Conservation (phyloP, 2,329 filamentous ascomycete genomes). For the Neurospora sp. region DNA sequence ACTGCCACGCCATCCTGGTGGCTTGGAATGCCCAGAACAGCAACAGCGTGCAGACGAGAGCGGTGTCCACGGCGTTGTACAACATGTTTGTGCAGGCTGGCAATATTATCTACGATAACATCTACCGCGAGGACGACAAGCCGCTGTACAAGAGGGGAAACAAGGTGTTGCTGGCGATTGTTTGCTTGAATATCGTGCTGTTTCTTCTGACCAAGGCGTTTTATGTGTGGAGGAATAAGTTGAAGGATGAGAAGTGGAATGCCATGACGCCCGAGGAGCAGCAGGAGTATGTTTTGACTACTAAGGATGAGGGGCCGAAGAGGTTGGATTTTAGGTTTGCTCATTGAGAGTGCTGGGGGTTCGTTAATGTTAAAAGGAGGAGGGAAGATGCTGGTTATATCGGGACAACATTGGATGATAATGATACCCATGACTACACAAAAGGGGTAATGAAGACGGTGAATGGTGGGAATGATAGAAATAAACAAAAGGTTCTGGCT, state of each 20-base stretch:
- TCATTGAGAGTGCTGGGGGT: constrained; percentile 18
- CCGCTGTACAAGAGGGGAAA: constrained; percentile 42
- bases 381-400: not conserved
- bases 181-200: constrained; percentile 35
- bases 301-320: constrained; percentile 42
- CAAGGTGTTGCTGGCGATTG: constrained; percentile 37
- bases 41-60: constrained; percentile 37
- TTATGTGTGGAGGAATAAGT: constrained; percentile 37
- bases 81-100: constrained; percentile 38
- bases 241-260: constrained; percentile 33
- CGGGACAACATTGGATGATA: not conserved
- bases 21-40: constrained; percentile 37
- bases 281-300: constrained; percentile 36
- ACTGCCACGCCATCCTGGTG: constrained; percentile 37
- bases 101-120: constrained; percentile 35
- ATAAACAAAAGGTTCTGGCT: too few relatives aligned
- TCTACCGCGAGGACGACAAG: constrained; percentile 45
- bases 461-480: too few relatives aligned
- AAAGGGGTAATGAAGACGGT: not conserved
- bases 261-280: constrained; percentile 34
- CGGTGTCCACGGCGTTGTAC: constrained; percentile 38
- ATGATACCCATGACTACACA: not conserved
- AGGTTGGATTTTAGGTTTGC: constrained; percentile 45
- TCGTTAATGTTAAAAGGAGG: not conserved
- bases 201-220: constrained; percentile 35